Base-by-base conservation (phyloP, 768 basidiomycete genomes). In the Amanita thiersii region DNA sequence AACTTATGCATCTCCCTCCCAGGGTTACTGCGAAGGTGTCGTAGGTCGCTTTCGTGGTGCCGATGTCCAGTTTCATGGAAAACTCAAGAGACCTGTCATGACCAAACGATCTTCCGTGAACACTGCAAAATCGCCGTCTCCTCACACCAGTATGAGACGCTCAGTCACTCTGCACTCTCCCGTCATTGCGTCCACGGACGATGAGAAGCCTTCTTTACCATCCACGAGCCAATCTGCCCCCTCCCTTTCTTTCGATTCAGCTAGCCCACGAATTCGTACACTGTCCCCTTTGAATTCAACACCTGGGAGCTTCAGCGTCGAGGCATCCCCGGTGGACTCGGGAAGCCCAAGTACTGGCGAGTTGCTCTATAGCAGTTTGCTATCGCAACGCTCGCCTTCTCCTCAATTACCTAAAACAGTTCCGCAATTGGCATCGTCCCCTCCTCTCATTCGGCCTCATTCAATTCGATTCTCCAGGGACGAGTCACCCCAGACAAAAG, bases 11-110 rank as follows among this genome's bases (percentile, higher is more conserved):
- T 23, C 28, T 12, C 18, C 10, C 11, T 40, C 15, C 36, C 50
- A 88, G 86, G 88, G 89, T 3, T 85, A 81, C 50, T 92, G 88
- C 53, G 88, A 92, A 62, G 88, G 81, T 39, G 84, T 91, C 39
- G 83, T 91, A 2, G 88, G 88, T 7, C 70, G 77, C 4, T 90
- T 92, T 54, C 61, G 63, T 12, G 78, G 72, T 0, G 48, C 58
- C 15, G 64, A 81, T 44, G 88, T 92, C 7, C 72, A 63, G 5
- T 86, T 90, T 53, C 77, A 77, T 45, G 67, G 72, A 2, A 83
- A 77, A 49, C 72, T 92, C 47, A 91, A 92, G 67, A 79, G 76
- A 40, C 83, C 86, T 0, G 65, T 91, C 48, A 81, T 83, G 69
- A 73, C 85, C 2, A 87, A 84, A 59, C 74, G 86, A 1, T 63